Evolutionary conservation across 768 basidiomycete genomes (phyloP).

Genomic region (Terana coerulea): DNA sequence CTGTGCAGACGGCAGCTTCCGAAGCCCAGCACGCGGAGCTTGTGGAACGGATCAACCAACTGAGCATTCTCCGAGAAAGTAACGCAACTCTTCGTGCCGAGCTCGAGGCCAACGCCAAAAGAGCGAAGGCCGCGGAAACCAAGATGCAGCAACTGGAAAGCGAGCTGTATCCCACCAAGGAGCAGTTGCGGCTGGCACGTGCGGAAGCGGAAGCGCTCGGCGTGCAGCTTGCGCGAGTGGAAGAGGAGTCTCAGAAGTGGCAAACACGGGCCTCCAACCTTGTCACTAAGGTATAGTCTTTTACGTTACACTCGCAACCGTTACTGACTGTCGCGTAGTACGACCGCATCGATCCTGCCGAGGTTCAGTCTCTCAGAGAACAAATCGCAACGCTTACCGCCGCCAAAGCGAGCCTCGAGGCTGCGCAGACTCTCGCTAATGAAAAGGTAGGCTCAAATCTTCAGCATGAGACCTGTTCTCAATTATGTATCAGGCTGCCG

Average conservation of each 20-base stretch:
- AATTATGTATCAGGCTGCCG: conserved; percentile 5
- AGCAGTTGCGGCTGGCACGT: conserved; percentile 57
- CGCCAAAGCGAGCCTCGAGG: conserved; percentile 18
- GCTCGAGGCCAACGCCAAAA: conserved; percentile 65
- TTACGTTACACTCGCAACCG: neutral
- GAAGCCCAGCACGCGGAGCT: conserved; percentile 81
- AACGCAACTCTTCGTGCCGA: conserved; percentile 82
- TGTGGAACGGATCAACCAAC: conserved; percentile 80
- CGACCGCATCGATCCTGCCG: conserved; percentile 84
- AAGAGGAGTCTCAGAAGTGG: conserved; percentile 78
- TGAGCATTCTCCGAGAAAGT: conserved; percentile 84
- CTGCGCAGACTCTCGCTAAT: neutral
- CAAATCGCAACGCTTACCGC: conserved; percentile 49
- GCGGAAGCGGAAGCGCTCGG: conserved; percentile 76
- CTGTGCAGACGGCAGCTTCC: conserved; percentile 64
- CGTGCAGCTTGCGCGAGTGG: conserved; percentile 62
- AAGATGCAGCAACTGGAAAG: conserved; percentile 53
- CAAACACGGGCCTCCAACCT: conserved; percentile 81
- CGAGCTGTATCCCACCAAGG: conserved; percentile 73
- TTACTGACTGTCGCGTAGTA: conserved; percentile 43
- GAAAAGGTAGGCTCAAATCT: neutral
- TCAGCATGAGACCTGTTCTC: neutral
- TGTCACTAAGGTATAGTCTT: conserved; percentile 68
- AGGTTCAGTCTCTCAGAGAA: conserved; percentile 74
- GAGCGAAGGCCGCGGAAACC: conserved; percentile 60